Evolutionary conservation across 2,329 filamentous ascomycete species (phyloP), one percentile per base, ranked within the genome.

Genomic region (Pyrenophora graminea): DNA sequence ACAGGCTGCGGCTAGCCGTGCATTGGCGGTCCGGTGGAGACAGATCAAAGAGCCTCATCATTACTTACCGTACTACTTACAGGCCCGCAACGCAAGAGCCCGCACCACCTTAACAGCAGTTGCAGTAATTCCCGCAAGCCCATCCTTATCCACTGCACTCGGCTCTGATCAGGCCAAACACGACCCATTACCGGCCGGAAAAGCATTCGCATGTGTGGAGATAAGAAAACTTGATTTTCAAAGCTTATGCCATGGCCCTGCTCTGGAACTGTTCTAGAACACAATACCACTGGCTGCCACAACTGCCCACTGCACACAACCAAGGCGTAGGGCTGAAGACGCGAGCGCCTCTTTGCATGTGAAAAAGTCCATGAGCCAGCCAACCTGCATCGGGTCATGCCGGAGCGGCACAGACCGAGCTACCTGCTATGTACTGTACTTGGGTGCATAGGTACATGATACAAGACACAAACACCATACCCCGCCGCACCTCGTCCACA

Each of bases 291-390:
- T 46, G 27, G 4, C 15, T 21, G 19, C 30, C 10, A 30, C 27
- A 9, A 18, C 47, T 30, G 30, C 25, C 30, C 34, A 25, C 12
- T 37, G 36, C 47, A 49, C 51, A 33, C 47, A 48, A 40, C 40
- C 48, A 34, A 15, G 49, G 51, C 52, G 17, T 59, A 64, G 55
- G 62, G 59, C 62, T 64, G 60, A 62, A 46, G 27, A 31, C 25
- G 34, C 49, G 39, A 34, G 39, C 37, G 32, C 2, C 3, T 36
- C 51, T 45, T 55, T 36, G 50, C 45, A 48, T 51, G 49, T 53
- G 46, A 56, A 41, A n/a, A 30, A 30, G 25, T 30, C 25, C 9
- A 10, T 30, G 25, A 30, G 8, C 9, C 25, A 9, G 9, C 10
- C 27, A 4, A 30, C 27, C 27, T 25, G 23, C 21, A 15, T 55